Evolutionary conservation across 2,329 filamentous ascomycete genomes (phyloP).

Genomic region (Fusarium tupiense): DNA sequence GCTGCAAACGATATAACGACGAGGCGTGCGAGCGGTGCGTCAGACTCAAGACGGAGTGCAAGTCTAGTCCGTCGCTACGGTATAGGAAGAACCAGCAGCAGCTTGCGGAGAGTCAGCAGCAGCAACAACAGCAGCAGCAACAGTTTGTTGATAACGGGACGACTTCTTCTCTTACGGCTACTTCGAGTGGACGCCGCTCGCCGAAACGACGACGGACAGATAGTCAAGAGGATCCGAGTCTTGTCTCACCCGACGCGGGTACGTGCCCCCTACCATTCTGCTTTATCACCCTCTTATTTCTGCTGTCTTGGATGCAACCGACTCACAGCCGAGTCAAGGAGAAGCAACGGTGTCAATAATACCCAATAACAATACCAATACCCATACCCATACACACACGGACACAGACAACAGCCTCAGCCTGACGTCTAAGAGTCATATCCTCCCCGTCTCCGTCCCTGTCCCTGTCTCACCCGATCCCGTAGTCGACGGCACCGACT

Average conservation of each 20-base stretch:
- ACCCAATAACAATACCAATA: constrained; percentile 31
- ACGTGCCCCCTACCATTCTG: constrained; percentile 38
- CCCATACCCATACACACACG: background rate
- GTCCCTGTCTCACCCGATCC: constrained; percentile 44
- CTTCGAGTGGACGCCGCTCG: constrained; percentile 43
- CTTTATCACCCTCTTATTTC: background rate
- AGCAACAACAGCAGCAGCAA: constrained; percentile 11
- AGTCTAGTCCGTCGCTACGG: constrained; percentile 54
- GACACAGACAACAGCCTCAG: constrained; percentile 9
- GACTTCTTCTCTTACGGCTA: constrained; percentile 11
- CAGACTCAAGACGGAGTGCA: constrained; percentile 55
- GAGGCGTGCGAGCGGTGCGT: constrained; percentile 56
- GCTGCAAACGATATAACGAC: constrained; percentile 54
- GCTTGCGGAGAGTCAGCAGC: constrained; percentile 16
- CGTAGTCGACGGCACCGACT: constrained; percentile 46
- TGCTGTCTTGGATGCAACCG: constrained; percentile 30
- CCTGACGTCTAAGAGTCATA: constrained; percentile 40
- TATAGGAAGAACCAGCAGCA: constrained; percentile 50
- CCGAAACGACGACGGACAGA: constrained; percentile 52
- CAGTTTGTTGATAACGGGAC: background rate
- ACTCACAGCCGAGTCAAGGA: constrained; percentile 38
- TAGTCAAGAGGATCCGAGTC: constrained; percentile 43
- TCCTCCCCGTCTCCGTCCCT: constrained; percentile 36
- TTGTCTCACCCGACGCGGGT: constrained; percentile 50
- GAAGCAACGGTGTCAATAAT: constrained; percentile 44